Evolutionary conservation across 148 eudicot species (phyloP).

Genomic region (Rhododendron ferrugineum): DNA sequence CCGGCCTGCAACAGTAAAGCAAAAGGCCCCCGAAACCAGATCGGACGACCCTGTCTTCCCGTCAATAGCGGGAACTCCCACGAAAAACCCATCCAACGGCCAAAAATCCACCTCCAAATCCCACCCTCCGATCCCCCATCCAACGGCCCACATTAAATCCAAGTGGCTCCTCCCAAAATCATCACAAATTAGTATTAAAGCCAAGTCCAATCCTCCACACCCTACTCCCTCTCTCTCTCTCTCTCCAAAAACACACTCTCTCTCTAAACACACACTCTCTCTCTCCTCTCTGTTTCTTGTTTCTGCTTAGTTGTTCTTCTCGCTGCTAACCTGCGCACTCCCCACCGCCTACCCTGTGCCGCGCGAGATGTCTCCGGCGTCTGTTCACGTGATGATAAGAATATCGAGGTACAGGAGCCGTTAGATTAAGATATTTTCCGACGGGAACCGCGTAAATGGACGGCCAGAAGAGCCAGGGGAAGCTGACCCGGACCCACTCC

Average conservation of each 20-base stretch:
- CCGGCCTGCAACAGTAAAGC: slow-evolving; percentile 32
- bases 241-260: not conserved
- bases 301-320: not conserved
- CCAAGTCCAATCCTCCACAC: slow-evolving; percentile 14
- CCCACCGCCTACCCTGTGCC: slow-evolving; percentile 25
- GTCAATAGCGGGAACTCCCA: slow-evolving; percentile 30
- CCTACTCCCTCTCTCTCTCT: not conserved
- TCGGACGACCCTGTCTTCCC: slow-evolving; percentile 44
- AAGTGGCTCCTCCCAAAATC: slow-evolving; percentile 10
- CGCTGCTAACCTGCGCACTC: slow-evolving; percentile 18
- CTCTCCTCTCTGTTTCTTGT: slow-evolving; percentile 4
- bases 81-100: slow-evolving; percentile 23
- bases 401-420: slow-evolving; percentile 30
- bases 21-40: slow-evolving; percentile 26
- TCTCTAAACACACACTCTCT: not conserved
- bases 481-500: slow-evolving; percentile 68
- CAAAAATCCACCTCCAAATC: not conserved
- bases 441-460: slow-evolving; percentile 36
- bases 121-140: slow-evolving; percentile 29
- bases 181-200: slow-evolving; percentile 13
- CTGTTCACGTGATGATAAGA: slow-evolving; percentile 7
- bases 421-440: not conserved
- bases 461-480: slow-evolving; percentile 40
- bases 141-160: slow-evolving; percentile 30
- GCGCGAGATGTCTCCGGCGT: slow-evolving; percentile 29